A percentile compares a stretch with the other conserved stretches of the same genome.
These are phyloP conservation scores for Evansstolkia leycettana DNA, from an alignment of 495 filamentous ascomycete species.

Conservation along the genomic window DNA sequence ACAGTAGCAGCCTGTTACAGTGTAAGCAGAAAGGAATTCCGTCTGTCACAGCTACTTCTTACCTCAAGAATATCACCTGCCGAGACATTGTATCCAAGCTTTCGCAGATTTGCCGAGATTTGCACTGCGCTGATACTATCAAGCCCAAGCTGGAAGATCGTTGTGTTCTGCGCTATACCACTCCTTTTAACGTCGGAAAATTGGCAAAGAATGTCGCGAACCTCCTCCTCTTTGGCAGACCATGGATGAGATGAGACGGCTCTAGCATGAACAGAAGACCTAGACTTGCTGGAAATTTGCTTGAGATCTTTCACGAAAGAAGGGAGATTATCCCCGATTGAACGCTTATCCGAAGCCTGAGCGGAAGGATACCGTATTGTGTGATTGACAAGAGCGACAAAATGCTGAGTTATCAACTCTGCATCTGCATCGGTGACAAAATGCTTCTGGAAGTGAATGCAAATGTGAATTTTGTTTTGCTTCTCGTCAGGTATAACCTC, in stretches of 20 bases:
- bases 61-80: conserved; percentile 59
- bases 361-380: conserved; percentile 20
- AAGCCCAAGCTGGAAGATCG: conserved; percentile 31
- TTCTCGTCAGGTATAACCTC: conserved; percentile 47
- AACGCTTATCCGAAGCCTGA: conserved; percentile 16
- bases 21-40: conserved; percentile 10
- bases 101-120: conserved; percentile 52
- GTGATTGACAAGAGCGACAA: conserved; percentile 32
- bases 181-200: conserved; percentile 35
- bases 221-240: conserved; percentile 43
- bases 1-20: conserved; percentile 37
- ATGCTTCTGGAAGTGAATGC: conserved; percentile 18
- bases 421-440: conserved; percentile 27
- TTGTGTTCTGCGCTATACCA: conserved; percentile 39
- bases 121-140: conserved; percentile 40
- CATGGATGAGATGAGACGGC: conserved; percentile 17
- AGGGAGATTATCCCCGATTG: conserved; percentile 1
- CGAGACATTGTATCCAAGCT: conserved; percentile 39
- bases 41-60: too few species aligned
- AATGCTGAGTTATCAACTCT: conserved; percentile 32
- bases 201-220: conserved; percentile 44
- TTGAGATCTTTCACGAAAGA: conserved; percentile 6
- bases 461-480: conserved; percentile 20
- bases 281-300: not conserved
- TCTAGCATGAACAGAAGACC: not conserved